Evolutionary conservation across 345 rosid genomes (phyloP).

Genomic region (Diplotaxis tenuifolia): DNA sequence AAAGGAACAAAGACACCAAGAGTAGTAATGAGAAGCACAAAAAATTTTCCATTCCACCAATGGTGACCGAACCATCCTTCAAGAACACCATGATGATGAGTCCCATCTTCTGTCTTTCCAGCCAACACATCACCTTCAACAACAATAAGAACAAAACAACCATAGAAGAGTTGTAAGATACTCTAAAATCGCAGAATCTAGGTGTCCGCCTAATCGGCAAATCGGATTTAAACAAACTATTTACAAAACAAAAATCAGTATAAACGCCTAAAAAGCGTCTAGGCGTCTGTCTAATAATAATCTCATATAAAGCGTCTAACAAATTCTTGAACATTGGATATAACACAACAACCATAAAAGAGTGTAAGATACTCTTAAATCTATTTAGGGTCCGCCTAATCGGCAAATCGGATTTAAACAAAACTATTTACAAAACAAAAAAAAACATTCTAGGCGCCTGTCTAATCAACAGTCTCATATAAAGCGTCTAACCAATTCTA

Average conservation of each 20-base stretch:
- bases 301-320: no score
- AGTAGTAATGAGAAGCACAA: constrained; percentile 67
- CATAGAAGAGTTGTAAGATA: background rate
- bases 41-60: constrained; percentile 76
- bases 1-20: constrained; percentile 71
- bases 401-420: background rate
- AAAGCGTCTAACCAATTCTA: background rate
- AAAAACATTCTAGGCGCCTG: background rate
- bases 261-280: no score
- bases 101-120: constrained; percentile 76
- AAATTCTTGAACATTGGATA: no score
- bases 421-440: no score
- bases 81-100: constrained; percentile 76
- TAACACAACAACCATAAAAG: background rate
- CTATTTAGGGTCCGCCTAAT: background rate
- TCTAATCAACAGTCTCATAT: background rate
- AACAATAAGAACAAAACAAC: background rate
- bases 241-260: no score
- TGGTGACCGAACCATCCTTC: constrained; percentile 91
- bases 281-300: no score
- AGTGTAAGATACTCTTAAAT: background rate
- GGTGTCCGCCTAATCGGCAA: background rate
- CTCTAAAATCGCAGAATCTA: background rate
- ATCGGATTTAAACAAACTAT: background rate
- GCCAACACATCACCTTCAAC: constrained; percentile 72